Evolutionary conservation across 352 stramenopile genomes (phyloP).

Genomic region (Thraustochytrium sp.): DNA sequence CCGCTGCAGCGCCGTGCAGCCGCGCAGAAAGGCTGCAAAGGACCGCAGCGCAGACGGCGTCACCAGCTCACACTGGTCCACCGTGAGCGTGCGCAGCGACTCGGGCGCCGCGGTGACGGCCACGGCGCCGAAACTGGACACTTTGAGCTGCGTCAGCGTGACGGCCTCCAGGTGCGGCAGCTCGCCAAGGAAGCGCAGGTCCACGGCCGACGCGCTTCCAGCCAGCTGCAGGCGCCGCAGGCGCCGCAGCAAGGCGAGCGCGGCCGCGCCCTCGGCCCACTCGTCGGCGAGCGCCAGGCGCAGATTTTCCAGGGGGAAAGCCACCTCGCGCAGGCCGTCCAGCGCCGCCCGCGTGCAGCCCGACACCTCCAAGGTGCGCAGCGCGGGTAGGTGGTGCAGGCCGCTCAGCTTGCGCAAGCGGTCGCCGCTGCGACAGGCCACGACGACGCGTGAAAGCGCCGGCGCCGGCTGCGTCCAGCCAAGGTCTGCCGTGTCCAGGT

Average conservation of each 20-base stretch:
- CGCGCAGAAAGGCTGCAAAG: neutral
- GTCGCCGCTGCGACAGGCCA: too few species aligned
- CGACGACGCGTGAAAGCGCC: too few species aligned
- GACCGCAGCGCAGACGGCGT: neutral
- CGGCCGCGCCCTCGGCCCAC: neutral
- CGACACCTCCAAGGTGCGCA: too few species aligned
- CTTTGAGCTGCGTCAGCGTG: neutral
- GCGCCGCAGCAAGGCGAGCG: neutral
- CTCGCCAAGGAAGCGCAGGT: neutral
- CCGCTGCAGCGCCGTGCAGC: neutral
- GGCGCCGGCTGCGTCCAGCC: too few species aligned
- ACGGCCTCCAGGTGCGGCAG: neutral
- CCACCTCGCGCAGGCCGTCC: too few species aligned
- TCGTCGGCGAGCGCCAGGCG: neutral
- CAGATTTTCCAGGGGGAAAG: neutral
- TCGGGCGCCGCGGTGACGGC: too few species aligned
- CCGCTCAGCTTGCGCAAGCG: too few species aligned
- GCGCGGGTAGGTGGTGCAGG: too few species aligned
- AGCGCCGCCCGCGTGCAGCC: too few species aligned
- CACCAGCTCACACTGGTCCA: neutral
- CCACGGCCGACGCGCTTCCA: neutral
- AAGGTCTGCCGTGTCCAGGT: too few species aligned
- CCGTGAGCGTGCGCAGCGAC: neutral
- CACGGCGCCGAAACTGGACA: neutral
- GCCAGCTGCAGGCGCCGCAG: neutral